Conservation (phyloP, 805 yeast species). For the Lipomyces anomalus region DNA sequence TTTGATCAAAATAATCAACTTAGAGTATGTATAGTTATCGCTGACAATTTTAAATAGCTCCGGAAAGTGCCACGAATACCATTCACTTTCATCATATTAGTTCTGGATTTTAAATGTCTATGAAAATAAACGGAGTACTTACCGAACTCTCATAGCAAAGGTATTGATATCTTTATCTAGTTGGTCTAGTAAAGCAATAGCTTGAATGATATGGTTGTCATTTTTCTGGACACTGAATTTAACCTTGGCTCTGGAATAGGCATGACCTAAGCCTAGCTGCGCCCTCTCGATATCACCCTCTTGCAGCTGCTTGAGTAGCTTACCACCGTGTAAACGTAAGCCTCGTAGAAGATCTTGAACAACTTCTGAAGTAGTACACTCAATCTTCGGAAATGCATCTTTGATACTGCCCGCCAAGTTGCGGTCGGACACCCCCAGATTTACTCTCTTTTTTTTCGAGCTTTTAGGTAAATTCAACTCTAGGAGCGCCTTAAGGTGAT, state of each 20-base stretch:
- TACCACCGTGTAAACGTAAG: conserved; percentile 81
- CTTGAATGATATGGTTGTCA: conserved; percentile 98
- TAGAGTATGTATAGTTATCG: conserved; percentile 83
- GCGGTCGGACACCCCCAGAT: conserved; percentile 87
- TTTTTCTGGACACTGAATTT: conserved; percentile 98
- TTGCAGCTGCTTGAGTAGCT: conserved; percentile 84
- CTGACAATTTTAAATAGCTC: conserved; percentile 88
- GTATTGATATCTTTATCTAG: conserved; percentile 97
- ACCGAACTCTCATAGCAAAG: conserved; percentile 87
- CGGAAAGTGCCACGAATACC: conserved; percentile 99
- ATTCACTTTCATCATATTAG: conserved; percentile 46
- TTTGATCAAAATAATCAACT: conserved; percentile 70
- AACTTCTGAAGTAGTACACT: conserved; percentile 83
- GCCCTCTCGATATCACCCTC: conserved; percentile 96
- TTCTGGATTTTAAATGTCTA: background rate
- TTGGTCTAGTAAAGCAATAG: conserved; percentile 94
- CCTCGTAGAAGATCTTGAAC: conserved; percentile 96
- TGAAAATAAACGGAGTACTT: background rate
- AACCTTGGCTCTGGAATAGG: conserved; percentile 97
- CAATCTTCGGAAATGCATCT: conserved; percentile 81
- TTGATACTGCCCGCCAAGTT: conserved; percentile 95
- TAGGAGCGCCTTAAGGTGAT: conserved; percentile 79
- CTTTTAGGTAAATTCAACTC: conserved; percentile 87
- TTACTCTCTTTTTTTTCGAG: conserved; percentile 55
- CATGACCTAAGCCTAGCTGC: conserved; percentile 97